Conservation (phyloP, 1,139 yeast genomes). For the Lizanozyma gosingica region DNA sequence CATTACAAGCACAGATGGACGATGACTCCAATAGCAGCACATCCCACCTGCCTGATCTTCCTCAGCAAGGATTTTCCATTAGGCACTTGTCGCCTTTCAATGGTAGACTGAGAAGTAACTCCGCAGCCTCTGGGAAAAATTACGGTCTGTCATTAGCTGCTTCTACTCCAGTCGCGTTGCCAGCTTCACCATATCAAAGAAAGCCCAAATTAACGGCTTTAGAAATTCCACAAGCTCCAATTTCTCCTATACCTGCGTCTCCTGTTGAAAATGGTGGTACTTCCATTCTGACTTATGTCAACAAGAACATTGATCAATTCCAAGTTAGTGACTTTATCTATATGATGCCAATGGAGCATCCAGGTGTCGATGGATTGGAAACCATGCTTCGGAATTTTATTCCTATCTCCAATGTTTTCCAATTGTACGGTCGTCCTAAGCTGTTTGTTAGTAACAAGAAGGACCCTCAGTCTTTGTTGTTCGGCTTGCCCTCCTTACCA, state of each 20-base stretch:
- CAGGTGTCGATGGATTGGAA: conserved; percentile 48
- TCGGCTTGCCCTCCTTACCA: conserved; percentile 51
- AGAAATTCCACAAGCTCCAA: conserved; percentile 2
- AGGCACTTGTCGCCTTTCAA: neutral
- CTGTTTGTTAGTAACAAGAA: conserved; percentile 40
- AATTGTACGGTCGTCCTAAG: conserved; percentile 46
- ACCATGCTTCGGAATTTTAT: conserved; percentile 48
- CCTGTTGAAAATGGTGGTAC: conserved; percentile 3
- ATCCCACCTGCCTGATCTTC: neutral
- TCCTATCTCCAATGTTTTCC: conserved; percentile 46
- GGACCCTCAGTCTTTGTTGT: conserved; percentile 37
- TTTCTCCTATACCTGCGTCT: conserved; percentile 6
- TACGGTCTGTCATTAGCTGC: neutral
- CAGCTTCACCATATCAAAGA: conserved; percentile 3
- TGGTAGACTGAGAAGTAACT: neutral
- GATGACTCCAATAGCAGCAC: neutral
- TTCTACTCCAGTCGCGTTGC: neutral
- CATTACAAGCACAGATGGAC: neutral
- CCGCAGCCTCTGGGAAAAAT: neutral
- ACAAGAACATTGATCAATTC: conserved; percentile 17
- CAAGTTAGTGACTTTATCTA: conserved; percentile 26
- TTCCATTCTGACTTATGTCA: conserved; percentile 6
- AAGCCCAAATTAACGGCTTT: conserved; percentile 11
- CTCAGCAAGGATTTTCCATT: neutral
- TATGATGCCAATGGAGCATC: conserved; percentile 47